These are phyloP conservation scores for Ophiocordyceps sinensis DNA, from an alignment of 2,329 filamentous ascomycete species.

Conservation along the genomic window DNA sequence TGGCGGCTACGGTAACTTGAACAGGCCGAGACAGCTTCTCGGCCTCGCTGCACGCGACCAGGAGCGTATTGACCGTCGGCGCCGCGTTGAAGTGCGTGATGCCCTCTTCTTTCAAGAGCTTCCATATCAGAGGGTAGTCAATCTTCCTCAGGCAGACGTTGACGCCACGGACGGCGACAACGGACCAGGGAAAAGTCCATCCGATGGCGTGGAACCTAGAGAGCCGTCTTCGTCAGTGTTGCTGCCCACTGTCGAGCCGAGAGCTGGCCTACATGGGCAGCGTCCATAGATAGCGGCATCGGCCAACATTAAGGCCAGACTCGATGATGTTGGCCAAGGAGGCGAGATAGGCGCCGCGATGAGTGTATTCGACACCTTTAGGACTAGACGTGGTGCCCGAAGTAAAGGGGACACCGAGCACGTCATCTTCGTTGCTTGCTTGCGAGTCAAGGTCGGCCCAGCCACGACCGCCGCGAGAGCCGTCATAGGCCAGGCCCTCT, in stretches of 20 bases:
- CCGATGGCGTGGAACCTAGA: conserved; percentile 48
- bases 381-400: conserved; percentile 83
- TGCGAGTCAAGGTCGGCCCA: conserved; percentile 67
- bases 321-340: conserved; percentile 78
- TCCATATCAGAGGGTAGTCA: conserved; percentile 89
- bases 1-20: conserved; percentile 82
- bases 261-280: conserved; percentile 57
- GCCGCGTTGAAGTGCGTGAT: conserved; percentile 95
- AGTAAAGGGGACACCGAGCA: conserved; percentile 83
- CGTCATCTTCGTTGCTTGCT: conserved; percentile 59
- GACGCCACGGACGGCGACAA: conserved; percentile 87
- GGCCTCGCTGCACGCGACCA: conserved; percentile 70
- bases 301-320: conserved; percentile 61
- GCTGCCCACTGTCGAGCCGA: neutral
- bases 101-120: conserved; percentile 66
- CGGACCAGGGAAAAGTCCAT: conserved; percentile 88
- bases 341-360: conserved; percentile 76
- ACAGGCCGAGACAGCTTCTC: conserved; percentile 54
- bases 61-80: conserved; percentile 87
- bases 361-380: conserved; percentile 87
- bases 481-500: conserved; percentile 65
- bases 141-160: conserved; percentile 92
- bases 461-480: conserved; percentile 46
- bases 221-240: conserved; percentile 1
- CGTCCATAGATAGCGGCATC: conserved; percentile 81